Conservation (phyloP, 2,329 filamentous ascomycete species). For the Cladosporium colombiae region DNA sequence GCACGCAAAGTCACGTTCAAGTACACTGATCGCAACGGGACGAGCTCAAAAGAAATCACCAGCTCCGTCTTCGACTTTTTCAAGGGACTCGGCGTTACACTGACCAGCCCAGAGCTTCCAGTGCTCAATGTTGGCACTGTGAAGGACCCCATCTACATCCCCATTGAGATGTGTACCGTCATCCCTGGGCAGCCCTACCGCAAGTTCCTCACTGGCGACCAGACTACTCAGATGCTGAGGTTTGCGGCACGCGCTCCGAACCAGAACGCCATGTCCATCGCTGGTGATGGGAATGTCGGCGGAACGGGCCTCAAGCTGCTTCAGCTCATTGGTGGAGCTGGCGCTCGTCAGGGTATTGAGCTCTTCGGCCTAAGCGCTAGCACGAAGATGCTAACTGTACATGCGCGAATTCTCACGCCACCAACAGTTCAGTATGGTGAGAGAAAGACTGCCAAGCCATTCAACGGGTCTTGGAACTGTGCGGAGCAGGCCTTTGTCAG, state of each 20-base stretch:
- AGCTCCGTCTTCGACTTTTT: constrained; percentile 58
- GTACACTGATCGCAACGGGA: constrained; percentile 23
- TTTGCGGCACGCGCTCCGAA: constrained; percentile 70
- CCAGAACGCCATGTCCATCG: constrained; percentile 68
- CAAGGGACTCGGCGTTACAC: constrained; percentile 41
- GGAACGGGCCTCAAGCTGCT: constrained; percentile 59
- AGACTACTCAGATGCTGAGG: constrained; percentile 69
- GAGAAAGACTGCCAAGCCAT: constrained; percentile 22
- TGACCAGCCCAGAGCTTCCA: constrained; percentile 53
- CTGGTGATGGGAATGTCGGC: constrained; percentile 33
- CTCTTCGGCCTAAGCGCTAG: constrained; percentile 66
- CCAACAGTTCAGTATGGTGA: constrained; percentile 60
- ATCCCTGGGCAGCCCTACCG: constrained; percentile 65
- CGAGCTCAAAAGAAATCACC: constrained; percentile 37
- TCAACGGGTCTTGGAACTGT: constrained; percentile 36
- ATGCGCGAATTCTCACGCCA: constrained; percentile 67
- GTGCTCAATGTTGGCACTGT: constrained; percentile 64
- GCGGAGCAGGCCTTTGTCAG: constrained; percentile 56
- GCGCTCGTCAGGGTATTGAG: constrained; percentile 25
- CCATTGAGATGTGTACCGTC: constrained; percentile 66
- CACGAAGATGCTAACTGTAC: constrained; percentile 67
- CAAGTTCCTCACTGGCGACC: constrained; percentile 58
- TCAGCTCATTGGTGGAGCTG: constrained; percentile 44
- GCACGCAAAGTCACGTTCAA: constrained; percentile 56
- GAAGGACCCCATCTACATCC: constrained; percentile 62